These are phyloP conservation scores for Lotmaria passim DNA, from an alignment of 208 protist genomes.

Conservation along the genomic window DNA sequence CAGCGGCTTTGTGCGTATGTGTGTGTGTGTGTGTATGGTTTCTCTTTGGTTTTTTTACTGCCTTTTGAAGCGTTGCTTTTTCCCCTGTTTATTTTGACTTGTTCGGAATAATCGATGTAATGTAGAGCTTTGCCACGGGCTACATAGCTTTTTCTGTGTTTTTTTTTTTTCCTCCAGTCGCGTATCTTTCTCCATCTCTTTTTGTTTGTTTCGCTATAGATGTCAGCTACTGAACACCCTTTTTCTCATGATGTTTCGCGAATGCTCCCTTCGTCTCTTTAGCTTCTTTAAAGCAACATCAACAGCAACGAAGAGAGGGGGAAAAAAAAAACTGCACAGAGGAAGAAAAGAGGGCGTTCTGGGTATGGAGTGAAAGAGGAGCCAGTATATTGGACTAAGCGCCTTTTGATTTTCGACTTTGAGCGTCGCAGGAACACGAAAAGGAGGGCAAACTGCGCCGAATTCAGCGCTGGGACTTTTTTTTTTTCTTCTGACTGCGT, in stretches of 20 bases:
- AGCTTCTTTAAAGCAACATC: background rate
- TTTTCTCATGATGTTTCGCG: background rate
- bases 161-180: background rate
- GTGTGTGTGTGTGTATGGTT: background rate
- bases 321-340: too few species aligned
- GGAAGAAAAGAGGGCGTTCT: too few species aligned
- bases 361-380: too few species aligned
- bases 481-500: too few species aligned
- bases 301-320: background rate
- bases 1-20: constrained; percentile 1
- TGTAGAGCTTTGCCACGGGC: background rate
- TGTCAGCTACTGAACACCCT: background rate
- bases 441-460: too few species aligned
- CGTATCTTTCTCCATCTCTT: background rate
- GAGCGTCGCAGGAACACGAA: too few species aligned
- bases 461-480: too few species aligned
- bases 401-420: too few species aligned
- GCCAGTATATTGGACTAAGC: too few species aligned
- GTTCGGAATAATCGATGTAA: background rate
- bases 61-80: constrained; percentile 4
- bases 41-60: constrained; percentile 26
- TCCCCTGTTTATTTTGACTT: background rate
- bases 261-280: background rate
- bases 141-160: background rate
- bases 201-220: background rate